Conservation (phyloP, 2,329 filamentous ascomycete genomes). For the Penicillium glabrum region DNA sequence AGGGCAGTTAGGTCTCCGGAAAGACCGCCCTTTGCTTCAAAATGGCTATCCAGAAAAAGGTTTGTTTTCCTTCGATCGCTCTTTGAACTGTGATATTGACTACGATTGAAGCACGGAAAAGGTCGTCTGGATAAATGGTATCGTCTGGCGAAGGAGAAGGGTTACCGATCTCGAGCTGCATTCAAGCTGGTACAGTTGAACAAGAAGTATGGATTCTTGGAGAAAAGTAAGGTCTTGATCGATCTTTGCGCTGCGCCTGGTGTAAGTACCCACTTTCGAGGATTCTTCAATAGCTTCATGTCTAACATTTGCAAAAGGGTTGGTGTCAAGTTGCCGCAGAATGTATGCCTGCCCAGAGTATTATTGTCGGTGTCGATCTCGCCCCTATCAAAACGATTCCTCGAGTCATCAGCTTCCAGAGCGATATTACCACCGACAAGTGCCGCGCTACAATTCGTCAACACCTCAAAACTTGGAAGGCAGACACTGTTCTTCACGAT, state of each 20-base stretch:
- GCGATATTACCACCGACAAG: slow-evolving; percentile 97
- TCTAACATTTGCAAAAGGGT: slow-evolving; percentile 49
- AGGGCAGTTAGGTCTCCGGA: slow-evolving; percentile 23
- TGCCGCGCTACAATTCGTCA: slow-evolving; percentile 85
- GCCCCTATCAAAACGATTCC: slow-evolving; percentile 95
- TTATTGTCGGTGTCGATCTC: slow-evolving; percentile 94
- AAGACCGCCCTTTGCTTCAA: slow-evolving; percentile 25
- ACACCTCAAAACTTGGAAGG: slow-evolving; percentile 94
- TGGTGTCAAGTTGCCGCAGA: slow-evolving; percentile 97
- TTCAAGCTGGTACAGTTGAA: slow-evolving; percentile 99
- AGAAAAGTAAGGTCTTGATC: slow-evolving; percentile 92
- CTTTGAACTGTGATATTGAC: slow-evolving; percentile 27
- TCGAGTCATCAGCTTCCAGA: slow-evolving; percentile 90
- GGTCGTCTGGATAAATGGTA: slow-evolving; percentile 99
- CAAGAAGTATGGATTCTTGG: slow-evolving; percentile 97
- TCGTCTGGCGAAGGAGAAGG: slow-evolving; percentile 96
- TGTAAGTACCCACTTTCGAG: slow-evolving; percentile 51
- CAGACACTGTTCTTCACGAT: slow-evolving; percentile 92
- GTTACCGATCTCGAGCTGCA: slow-evolving; percentile 89
- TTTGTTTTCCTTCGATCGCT: slow-evolving; percentile 26
- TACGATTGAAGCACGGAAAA: slow-evolving; percentile 70
- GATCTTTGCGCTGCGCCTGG: slow-evolving; percentile 98
- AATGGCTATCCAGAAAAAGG: slow-evolving; percentile 98
- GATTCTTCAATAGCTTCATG: background rate
- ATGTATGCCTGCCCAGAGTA: slow-evolving; percentile 84